phyloP scores from a whole-genome alignment of 371 early-diverging fungal genomes.

The Actinomortierella ambigua region DNA sequence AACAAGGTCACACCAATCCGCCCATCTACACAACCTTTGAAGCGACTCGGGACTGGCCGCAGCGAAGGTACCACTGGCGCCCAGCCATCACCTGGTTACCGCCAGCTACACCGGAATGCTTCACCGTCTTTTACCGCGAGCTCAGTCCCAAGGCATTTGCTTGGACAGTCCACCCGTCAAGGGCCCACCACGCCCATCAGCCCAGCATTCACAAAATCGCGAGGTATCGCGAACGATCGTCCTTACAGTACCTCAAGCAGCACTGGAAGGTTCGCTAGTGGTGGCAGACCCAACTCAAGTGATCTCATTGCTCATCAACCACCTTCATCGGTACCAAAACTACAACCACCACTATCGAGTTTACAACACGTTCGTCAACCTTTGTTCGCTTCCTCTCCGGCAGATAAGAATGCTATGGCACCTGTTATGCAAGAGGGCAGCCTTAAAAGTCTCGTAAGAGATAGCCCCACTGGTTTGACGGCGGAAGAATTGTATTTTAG shows the following conservation, averaged over 20 bases:
- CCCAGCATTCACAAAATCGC: too few relatives aligned
- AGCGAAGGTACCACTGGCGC: background rate
- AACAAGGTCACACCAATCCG: background rate
- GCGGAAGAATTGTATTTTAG: slow-evolving; percentile 35
- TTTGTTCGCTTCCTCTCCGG: background rate
- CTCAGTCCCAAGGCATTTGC: background rate
- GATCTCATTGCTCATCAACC: too few relatives aligned
- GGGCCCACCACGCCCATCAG: background rate
- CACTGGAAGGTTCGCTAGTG: too few relatives aligned
- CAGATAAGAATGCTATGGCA: slow-evolving; percentile 1
- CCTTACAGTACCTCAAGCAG: too few relatives aligned
- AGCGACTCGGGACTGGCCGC: background rate
- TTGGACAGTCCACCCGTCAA: background rate
- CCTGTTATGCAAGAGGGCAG: slow-evolving; percentile 11
- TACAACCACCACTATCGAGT: background rate
- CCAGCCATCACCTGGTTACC: background rate
- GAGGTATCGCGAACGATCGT: too few relatives aligned
- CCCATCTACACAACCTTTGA: slow-evolving; percentile 18
- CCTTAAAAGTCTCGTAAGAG: slow-evolving; percentile 5
- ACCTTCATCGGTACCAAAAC: too few relatives aligned
- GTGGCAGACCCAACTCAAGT: too few relatives aligned
- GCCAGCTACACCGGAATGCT: background rate
- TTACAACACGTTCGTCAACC: background rate
- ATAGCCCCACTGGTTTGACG: slow-evolving; percentile 3
- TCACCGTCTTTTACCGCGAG: background rate